A percentile compares a stretch with the other conserved stretches of the same genome.
Conservation (phyloP, 495 filamentous ascomycete genomes). For the Geopyxis carbonaria region DNA sequence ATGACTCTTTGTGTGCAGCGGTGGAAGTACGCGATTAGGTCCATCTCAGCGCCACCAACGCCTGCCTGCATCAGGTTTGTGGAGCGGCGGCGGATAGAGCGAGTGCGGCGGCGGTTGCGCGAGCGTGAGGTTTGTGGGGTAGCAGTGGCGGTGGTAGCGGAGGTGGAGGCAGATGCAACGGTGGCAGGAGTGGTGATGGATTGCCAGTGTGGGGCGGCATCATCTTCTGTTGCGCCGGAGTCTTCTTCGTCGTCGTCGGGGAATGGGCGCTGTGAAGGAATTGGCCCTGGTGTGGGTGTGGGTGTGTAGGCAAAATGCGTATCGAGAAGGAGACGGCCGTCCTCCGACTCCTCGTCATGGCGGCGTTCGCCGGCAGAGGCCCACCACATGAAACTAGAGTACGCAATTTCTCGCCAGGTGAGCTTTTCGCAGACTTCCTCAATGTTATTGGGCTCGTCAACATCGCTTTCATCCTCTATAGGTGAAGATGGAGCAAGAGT, state of each 20-base stretch:
- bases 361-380: slow-evolving; percentile 77
- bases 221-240: slow-evolving; percentile 16
- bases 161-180: too few species aligned
- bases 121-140: background rate
- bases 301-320: slow-evolving; percentile 22
- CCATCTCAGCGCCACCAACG: slow-evolving; percentile 37
- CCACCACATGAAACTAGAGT: slow-evolving; percentile 95
- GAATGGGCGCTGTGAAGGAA: too few species aligned
- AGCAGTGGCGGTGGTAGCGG: too few species aligned
- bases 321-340: slow-evolving; percentile 11
- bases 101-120: background rate
- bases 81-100: slow-evolving; percentile 7
- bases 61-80: slow-evolving; percentile 2
- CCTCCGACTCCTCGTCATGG: slow-evolving; percentile 24
- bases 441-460: slow-evolving; percentile 17
- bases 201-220: too few species aligned
- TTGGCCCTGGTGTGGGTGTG: too few species aligned
- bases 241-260: too few species aligned
- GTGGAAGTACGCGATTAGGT: slow-evolving; percentile 83
- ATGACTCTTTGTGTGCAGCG: slow-evolving; percentile 60
- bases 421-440: slow-evolving; percentile 27
- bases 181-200: too few species aligned
- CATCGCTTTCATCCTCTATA: slow-evolving; percentile 20
- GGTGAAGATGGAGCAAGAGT: background rate
- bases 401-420: slow-evolving; percentile 81